Percentiles rank a stretch among this genome's conserved stretches.
Conservation (phyloP, 2,329 filamentous ascomycete species). For the Cercospora berteroae region DNA sequence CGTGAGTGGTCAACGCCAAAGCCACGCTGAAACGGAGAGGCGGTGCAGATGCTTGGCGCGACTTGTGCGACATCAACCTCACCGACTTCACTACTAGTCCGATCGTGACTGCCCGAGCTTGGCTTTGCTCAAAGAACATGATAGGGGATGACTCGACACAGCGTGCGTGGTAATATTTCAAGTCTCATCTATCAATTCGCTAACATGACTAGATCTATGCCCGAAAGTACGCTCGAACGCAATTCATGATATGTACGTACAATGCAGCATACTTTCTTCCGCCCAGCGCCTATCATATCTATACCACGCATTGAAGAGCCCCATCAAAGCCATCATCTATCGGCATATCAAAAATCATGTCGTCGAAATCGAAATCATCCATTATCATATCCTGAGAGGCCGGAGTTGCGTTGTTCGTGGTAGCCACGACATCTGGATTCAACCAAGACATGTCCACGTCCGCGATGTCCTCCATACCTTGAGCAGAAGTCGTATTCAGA, state of each 20-base stretch:
- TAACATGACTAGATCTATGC: not conserved
- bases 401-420: slow-evolving; percentile 1
- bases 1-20: not conserved
- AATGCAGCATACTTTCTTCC: not conserved
- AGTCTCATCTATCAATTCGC: not conserved
- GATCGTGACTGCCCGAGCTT: not conserved
- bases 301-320: not conserved
- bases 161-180: not conserved
- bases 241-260: not conserved
- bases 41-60: slow-evolving; percentile 10
- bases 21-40: slow-evolving; percentile 5
- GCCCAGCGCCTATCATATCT: not conserved
- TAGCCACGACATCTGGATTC: slow-evolving; percentile 5
- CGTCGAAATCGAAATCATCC: slow-evolving; percentile 27
- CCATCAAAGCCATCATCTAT: slow-evolving; percentile 18
- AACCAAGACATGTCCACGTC: slow-evolving; percentile 13
- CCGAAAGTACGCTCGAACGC: not conserved
- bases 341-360: slow-evolving; percentile 32
- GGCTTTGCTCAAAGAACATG: not conserved
- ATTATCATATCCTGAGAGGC: slow-evolving; percentile 22
- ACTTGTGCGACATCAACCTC: not conserved
- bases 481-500: slow-evolving; percentile 20
- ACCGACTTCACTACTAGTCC: not conserved
- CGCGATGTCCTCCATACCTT: not conserved
- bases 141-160: not conserved